Percentiles rank a stretch among this genome's conserved stretches.
These are phyloP conservation scores for Penicillium corylophilum DNA, from an alignment of 2,329 filamentous ascomycete species.

Conservation along the genomic window DNA sequence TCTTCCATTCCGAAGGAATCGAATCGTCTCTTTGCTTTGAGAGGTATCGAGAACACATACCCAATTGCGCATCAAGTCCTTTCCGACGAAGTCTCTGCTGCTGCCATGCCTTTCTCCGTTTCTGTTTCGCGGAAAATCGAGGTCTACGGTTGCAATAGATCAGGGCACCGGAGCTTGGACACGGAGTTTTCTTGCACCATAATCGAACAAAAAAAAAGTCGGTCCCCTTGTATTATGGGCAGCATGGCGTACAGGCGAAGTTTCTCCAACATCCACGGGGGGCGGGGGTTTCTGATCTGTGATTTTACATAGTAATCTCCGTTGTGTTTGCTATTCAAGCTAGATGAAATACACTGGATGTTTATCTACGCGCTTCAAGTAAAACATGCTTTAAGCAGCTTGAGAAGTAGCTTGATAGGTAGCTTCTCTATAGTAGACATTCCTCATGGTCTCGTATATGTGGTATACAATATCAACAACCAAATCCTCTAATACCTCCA, in stretches of 20 bases:
- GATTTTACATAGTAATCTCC: constrained; percentile 24
- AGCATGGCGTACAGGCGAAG: constrained; percentile 42
- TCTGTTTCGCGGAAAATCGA: background rate
- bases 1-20: background rate
- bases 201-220: constrained; percentile 29
- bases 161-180: constrained; percentile 13
- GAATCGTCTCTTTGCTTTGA: background rate
- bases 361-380: constrained; percentile 1
- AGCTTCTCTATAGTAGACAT: background rate
- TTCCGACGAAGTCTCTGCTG: constrained; percentile 3
- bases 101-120: background rate
- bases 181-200: constrained; percentile 21
- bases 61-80: constrained; percentile 14
- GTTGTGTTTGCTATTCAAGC: constrained; percentile 14
- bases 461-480: constrained; percentile 6
- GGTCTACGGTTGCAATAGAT: background rate
- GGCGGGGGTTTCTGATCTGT: constrained; percentile 19
- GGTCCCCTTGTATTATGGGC: constrained; percentile 35
- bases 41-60: constrained; percentile 8
- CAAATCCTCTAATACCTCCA: background rate
- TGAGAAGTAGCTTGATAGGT: background rate
- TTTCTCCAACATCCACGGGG: constrained; percentile 24
- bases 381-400: background rate
- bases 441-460: background rate
- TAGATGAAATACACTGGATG: constrained; percentile 21